Base-by-base conservation (phyloP, 768 basidiomycete species). In the Tephrocybe sp. region DNA sequence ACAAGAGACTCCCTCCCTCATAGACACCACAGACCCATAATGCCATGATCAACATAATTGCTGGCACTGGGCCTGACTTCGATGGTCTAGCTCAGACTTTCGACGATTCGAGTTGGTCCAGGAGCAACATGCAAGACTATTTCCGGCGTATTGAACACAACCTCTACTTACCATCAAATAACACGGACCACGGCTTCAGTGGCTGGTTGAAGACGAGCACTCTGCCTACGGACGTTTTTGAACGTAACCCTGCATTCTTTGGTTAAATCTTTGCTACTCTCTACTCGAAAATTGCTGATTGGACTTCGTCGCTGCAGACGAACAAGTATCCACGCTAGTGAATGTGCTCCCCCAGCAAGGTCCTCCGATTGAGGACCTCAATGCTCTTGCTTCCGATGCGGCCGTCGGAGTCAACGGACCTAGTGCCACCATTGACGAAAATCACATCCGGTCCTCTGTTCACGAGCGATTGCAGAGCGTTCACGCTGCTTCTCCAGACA, bases 71-170 rank as follows among this genome's bases (percentile, higher is more conserved):
- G 23, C 33, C 49, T 16, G 64, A 65, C 42, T 65, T 64, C 43
- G 55, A 67, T 50, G 50, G 51, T 25, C 40, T 65, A 9, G 65
- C 64, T 3, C 18, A 42, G 8, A 56, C 48, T 12, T 64, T 64
- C 46, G 52, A 59, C 19, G 64, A 68, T 36, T 15, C 45, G 21
- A 57, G 59, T 0, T 67, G 66, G 66, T 61, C 58, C 1, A 43
- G 58, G 37, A 48, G 56, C 25, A 64, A 62, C 43, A 65, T 67
- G 65, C 65, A 64, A 38, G 53, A 59, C 25, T 67, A 67, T 45
- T 65, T 62, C 56, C 57, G 57, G 15, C 60, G 48, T n/a, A 56
- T 67, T 37, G 64, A 67, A 45, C 38, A 59, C 4, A 63, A 63
- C 27, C 46, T 59, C 9, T 57, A 65, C 49, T 49, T 51, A 11